A percentile compares a stretch with the other conserved stretches of the same genome.
These are phyloP conservation scores for Teunomyces lycoperdinae DNA, from an alignment of 805 yeast species.

Conservation along the genomic window DNA sequence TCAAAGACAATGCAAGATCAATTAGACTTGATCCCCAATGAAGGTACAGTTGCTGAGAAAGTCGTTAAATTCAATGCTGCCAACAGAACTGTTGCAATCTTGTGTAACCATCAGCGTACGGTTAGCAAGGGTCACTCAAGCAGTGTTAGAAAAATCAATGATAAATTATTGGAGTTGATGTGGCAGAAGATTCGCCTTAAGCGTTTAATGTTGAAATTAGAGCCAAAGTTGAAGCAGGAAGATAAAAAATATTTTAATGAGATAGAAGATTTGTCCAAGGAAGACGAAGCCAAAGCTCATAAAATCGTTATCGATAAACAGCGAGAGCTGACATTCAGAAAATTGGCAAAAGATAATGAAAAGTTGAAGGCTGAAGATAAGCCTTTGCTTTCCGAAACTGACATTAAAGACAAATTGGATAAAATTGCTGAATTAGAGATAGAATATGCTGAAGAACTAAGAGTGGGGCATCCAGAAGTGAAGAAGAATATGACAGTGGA, in stretches of 20 bases:
- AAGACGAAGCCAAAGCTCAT: constrained; percentile 60
- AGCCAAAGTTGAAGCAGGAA: constrained; percentile 50
- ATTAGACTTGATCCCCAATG: constrained; percentile 77
- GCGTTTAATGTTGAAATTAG: constrained; percentile 65
- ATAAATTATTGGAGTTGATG: constrained; percentile 70
- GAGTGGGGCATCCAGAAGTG: constrained; percentile 56
- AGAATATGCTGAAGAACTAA: constrained; percentile 55
- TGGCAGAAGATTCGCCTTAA: constrained; percentile 82
- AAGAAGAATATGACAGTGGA: constrained; percentile 56
- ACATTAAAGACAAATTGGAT: constrained; percentile 55
- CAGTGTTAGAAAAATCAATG: constrained; percentile 74
- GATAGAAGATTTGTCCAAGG: constrained; percentile 61
- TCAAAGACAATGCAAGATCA: constrained; percentile 97
- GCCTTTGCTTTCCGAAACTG: constrained; percentile 51
- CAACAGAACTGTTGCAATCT: constrained; percentile 88
- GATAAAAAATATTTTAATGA: constrained; percentile 63
- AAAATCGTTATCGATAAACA: constrained; percentile 61
- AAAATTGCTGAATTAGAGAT: constrained; percentile 51
- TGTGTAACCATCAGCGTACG: constrained; percentile 96
- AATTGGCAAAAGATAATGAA: constrained; percentile 75
- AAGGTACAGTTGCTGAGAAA: constrained; percentile 85
- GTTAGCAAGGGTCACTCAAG: constrained; percentile 82
- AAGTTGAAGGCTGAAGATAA: constrained; percentile 59
- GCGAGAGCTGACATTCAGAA: constrained; percentile 58
- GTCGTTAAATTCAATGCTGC: constrained; percentile 90